These are phyloP conservation scores for Neodidymelliopsis sp. DNA, from an alignment of 2,329 filamentous ascomycete species.

Conservation along the genomic window DNA sequence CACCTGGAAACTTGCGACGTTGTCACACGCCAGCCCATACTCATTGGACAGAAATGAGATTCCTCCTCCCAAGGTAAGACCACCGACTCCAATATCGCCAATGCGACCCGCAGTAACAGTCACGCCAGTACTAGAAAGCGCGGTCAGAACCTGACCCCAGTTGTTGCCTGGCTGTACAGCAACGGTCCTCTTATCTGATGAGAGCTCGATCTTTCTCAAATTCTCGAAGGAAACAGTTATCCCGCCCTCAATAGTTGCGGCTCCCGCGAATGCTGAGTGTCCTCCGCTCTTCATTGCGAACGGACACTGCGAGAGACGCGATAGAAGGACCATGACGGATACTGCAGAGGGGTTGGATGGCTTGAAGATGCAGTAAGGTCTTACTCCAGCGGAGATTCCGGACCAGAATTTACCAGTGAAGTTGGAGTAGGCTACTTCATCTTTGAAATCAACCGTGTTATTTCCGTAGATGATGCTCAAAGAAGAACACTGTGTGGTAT, in stretches of 20 bases:
- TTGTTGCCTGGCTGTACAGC: constrained; percentile 42
- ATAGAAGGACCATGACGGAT: constrained; percentile 22
- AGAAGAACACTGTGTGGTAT: constrained; percentile 30
- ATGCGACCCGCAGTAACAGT: constrained; percentile 41
- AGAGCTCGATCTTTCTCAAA: constrained; percentile 38
- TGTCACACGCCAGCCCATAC: constrained; percentile 28
- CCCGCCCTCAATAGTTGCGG: constrained; percentile 52
- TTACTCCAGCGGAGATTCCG: constrained; percentile 23
- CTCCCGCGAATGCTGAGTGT: constrained; percentile 49
- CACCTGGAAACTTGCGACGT: constrained; percentile 35
- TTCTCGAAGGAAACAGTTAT: constrained; percentile 53
- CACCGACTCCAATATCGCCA: constrained; percentile 41
- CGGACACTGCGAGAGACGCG: constrained; percentile 31
- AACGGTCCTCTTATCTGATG: constrained; percentile 32
- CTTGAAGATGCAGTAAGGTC: constrained; percentile 36
- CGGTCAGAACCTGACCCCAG: constrained; percentile 43
- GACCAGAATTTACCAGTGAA: constrained; percentile 33
- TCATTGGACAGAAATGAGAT: constrained; percentile 29
- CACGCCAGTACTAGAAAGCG: constrained; percentile 24
- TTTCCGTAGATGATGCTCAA: constrained; percentile 29
- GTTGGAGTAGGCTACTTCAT: constrained; percentile 13
- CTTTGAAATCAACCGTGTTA: constrained; percentile 18
- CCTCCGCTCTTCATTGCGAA: constrained; percentile 56
- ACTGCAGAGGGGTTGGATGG: constrained; percentile 22
- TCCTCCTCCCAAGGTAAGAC: constrained; percentile 40